Percentiles rank a stretch among this genome's conserved stretches.
phyloP scores from a whole-genome alignment of 2,329 filamentous ascomycete genomes.

The Trichoderma cornu-damae region DNA sequence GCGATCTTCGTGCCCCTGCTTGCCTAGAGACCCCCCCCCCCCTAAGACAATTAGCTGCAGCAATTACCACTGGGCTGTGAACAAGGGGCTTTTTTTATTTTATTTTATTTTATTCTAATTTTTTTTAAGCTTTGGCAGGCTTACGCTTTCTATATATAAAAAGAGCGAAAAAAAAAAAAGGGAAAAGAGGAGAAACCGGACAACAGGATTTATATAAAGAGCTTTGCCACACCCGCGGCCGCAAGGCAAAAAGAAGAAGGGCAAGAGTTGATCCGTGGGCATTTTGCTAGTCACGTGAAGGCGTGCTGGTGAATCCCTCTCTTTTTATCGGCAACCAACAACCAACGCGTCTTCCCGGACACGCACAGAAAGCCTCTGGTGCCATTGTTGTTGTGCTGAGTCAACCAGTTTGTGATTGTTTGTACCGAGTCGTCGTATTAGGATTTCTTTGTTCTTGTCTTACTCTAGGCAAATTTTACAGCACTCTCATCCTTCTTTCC shows the following conservation, averaged over 20 bases:
- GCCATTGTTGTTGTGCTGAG: neutral
- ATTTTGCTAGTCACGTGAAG: conserved; percentile 9
- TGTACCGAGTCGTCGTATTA: neutral
- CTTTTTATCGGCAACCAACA: neutral
- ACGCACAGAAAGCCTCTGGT: neutral
- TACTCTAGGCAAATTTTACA: neutral
- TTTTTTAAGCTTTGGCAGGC: too few relatives aligned
- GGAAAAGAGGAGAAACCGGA: neutral
- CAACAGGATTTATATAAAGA: neutral
- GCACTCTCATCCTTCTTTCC: neutral
- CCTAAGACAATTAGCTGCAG: conserved; percentile 1
- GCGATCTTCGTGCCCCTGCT: neutral
- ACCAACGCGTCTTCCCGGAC: conserved; percentile 3
- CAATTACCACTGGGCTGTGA: neutral
- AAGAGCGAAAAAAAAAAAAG: neutral
- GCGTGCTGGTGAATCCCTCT: neutral
- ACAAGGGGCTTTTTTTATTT: too few relatives aligned
- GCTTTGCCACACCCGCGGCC: neutral
- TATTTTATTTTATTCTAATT: too few relatives aligned
- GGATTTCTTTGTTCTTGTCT: neutral
- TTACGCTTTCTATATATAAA: neutral
- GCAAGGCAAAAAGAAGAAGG: neutral
- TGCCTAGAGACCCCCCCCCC: conserved; percentile 1
- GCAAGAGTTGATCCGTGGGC: neutral
- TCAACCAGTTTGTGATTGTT: too few relatives aligned